Percentiles rank a stretch among this genome's conserved stretches.
phyloP scores from a whole-genome alignment of 2,329 filamentous ascomycete genomes.

The Aspergillus udagawae region DNA sequence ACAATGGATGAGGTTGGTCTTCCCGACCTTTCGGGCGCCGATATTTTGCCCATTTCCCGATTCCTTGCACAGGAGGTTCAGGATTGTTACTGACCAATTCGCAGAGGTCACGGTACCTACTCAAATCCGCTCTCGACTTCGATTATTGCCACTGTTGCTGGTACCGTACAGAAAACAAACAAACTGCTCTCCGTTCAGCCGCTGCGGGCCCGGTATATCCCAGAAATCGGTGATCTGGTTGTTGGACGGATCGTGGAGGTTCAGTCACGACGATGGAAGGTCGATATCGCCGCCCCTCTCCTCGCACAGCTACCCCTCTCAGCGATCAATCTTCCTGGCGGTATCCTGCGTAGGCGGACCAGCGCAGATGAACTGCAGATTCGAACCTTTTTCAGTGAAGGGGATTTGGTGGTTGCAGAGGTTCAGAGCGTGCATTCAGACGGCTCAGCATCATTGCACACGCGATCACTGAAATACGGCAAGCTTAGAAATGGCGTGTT shows the following conservation, averaged over 20 bases:
- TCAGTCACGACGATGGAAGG: constrained; percentile 89
- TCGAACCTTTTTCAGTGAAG: constrained; percentile 92
- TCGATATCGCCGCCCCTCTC: constrained; percentile 85
- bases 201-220: constrained; percentile 85
- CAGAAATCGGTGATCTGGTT: constrained; percentile 93
- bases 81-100: constrained; percentile 3
- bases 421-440: constrained; percentile 86
- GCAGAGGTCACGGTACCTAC: constrained; percentile 89
- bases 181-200: constrained; percentile 91
- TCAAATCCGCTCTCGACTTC: constrained; percentile 56
- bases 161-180: constrained; percentile 88
- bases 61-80: constrained; percentile 26
- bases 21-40: not conserved
- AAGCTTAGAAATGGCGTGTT: constrained; percentile 94
- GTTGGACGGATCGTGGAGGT: constrained; percentile 92
- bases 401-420: constrained; percentile 89
- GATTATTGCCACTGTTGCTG: constrained; percentile 87
- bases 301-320: constrained; percentile 81
- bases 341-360: constrained; percentile 84
- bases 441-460: constrained; percentile 83
- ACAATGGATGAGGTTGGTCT: constrained; percentile 77
- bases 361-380: constrained; percentile 97
- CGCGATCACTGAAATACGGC: constrained; percentile 84
- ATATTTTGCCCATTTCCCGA: not conserved
- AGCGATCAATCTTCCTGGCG: constrained; percentile 90